phyloP scores from a whole-genome alignment of 176 grass and related monocot genomes.

The Musa troglodytarum region DNA sequence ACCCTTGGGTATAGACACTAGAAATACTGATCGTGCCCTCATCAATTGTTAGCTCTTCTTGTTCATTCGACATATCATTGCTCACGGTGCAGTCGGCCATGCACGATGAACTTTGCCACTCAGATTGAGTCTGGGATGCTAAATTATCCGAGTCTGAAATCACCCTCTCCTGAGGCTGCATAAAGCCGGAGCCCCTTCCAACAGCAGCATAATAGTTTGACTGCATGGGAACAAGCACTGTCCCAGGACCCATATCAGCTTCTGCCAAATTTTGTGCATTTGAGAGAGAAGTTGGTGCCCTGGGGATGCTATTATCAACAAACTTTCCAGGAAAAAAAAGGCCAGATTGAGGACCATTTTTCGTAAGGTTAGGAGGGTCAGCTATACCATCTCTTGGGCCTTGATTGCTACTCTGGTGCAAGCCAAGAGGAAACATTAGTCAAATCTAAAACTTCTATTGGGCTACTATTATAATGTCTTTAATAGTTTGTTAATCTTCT shows the following conservation, averaged over 20 bases:
- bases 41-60: slow-evolving; percentile 57
- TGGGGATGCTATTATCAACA: slow-evolving; percentile 38
- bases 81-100: slow-evolving; percentile 28
- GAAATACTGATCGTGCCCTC: slow-evolving; percentile 61
- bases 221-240: slow-evolving; percentile 15
- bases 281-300: slow-evolving; percentile 32
- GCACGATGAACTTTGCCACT: slow-evolving; percentile 41
- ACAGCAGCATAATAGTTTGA: slow-evolving; percentile 10
- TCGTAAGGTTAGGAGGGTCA: slow-evolving; percentile 25
- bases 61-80: slow-evolving; percentile 30
- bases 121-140: slow-evolving; percentile 26
- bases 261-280: slow-evolving; percentile 42
- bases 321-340: slow-evolving; percentile 42
- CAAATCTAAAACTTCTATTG: background rate
- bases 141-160: slow-evolving; percentile 33
- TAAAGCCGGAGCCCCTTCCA: slow-evolving; percentile 13
- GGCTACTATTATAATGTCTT: background rate
- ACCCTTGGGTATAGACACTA: slow-evolving; percentile 61
- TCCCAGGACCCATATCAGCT: slow-evolving; percentile 31
- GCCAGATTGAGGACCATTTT: slow-evolving; percentile 27
- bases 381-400: slow-evolving; percentile 38
- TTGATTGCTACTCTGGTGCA: slow-evolving; percentile 46
- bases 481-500: too few species aligned
- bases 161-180: slow-evolving; percentile 12
- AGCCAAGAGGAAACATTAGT: slow-evolving; percentile 3